Conservation (phyloP, 768 basidiomycete genomes). For the Rhodosporidiobolus odoratus region DNA sequence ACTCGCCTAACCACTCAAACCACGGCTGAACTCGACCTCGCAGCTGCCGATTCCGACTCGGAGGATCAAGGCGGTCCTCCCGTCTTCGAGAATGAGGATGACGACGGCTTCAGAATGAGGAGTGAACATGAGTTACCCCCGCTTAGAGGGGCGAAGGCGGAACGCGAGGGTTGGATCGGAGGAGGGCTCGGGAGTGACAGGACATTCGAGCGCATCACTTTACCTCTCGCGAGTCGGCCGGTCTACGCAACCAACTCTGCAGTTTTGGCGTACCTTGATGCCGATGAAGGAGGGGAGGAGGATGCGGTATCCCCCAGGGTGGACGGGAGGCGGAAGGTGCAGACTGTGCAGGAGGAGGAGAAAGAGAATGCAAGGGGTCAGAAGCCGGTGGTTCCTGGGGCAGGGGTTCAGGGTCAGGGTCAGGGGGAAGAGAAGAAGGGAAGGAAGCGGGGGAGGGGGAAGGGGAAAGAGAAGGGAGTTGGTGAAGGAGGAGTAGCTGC, state of each 20-base stretch:
- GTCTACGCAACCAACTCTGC: no score
- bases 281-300: not conserved
- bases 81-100: conserved; percentile 6
- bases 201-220: not conserved
- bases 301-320: no score
- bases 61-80: not conserved
- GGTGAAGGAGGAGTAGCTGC: not conserved
- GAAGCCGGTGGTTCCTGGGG: not conserved
- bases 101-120: conserved; percentile 2
- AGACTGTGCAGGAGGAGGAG: not conserved
- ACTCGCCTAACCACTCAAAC: not conserved
- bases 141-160: not conserved
- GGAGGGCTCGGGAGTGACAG: not conserved
- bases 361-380: not conserved
- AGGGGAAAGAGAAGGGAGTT: not conserved
- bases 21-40: not conserved
- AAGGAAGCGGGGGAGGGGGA: not conserved
- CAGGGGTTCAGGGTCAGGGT: not conserved
- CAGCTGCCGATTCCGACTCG: no score
- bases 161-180: not conserved
- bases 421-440: conserved; percentile 10
- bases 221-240: not conserved
- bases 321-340: no score
- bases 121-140: not conserved
- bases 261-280: not conserved